phyloP scores from a whole-genome alignment of 2,329 filamentous ascomycete species.

The Nannizziopsis arthrosporioides region DNA sequence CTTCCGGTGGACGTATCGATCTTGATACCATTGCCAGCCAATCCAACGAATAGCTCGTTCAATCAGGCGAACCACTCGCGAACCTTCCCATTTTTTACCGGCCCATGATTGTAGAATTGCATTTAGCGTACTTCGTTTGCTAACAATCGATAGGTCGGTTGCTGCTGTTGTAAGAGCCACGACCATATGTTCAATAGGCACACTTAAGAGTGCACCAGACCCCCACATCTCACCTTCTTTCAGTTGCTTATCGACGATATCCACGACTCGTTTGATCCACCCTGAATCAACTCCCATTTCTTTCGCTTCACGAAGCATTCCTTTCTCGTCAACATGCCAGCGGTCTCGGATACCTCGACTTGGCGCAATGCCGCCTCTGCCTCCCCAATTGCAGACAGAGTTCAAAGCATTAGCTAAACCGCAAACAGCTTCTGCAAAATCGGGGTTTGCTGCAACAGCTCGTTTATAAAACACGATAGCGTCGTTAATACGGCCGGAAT shows the following conservation, averaged over 20 bases:
- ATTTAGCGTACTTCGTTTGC: slow-evolving; percentile 23
- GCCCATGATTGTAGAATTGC: slow-evolving; percentile 48
- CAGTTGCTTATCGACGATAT: slow-evolving; percentile 81
- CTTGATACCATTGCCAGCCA: slow-evolving; percentile 77
- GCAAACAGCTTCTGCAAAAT: slow-evolving; percentile 94
- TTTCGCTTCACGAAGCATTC: slow-evolving; percentile 66
- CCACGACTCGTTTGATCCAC: slow-evolving; percentile 79
- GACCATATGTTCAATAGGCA: slow-evolving; percentile 41
- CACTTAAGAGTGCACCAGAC: slow-evolving; percentile 51
- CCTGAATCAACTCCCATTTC: slow-evolving; percentile 54
- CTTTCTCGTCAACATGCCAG: slow-evolving; percentile 82
- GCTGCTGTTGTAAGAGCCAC: slow-evolving; percentile 37
- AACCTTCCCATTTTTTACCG: slow-evolving; percentile 74
- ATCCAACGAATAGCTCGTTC: slow-evolving; percentile 71
- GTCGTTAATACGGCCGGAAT: slow-evolving; percentile 82
- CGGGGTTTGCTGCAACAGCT: slow-evolving; percentile 80
- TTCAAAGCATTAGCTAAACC: slow-evolving; percentile 89
- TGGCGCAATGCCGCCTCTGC: slow-evolving; percentile 74
- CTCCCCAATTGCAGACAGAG: slow-evolving; percentile 90
- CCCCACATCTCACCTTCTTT: slow-evolving; percentile 81
- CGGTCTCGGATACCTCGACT: slow-evolving; percentile 63
- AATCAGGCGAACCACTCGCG: slow-evolving; percentile 66
- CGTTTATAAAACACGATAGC: slow-evolving; percentile 85
- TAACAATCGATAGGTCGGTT: slow-evolving; percentile 20
- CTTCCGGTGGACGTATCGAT: slow-evolving; percentile 56